Evolutionary conservation across 2,329 filamentous ascomycete genomes (phyloP), one percentile per base, ranked within the genome.

Genomic region (Gaeumannomyces tritici): DNA sequence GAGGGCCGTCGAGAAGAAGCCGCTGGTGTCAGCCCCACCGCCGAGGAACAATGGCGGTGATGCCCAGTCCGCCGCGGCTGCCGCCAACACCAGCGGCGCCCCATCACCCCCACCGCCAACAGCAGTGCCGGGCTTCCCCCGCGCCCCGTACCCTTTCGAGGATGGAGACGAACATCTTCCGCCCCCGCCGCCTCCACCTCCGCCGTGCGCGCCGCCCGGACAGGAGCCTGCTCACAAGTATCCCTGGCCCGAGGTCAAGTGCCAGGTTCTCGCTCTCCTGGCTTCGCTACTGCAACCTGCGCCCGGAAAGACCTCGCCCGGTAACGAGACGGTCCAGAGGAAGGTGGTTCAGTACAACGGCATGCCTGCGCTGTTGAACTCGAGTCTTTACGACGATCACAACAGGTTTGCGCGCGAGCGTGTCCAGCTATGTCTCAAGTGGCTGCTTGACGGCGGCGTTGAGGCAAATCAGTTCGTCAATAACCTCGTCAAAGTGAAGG

Each of bases 331-430:
- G 11, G 93, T 97, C 0, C 93, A 98, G 74, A 86, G 89, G 68
- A 93, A 97, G 72, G 90, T 98, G 65, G 85, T 96, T 57, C 83
- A 87, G 59, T 85, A 93, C 69, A 90, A 91, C 66, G 93, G 93
- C 55, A 89, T 98, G 56, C 90, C 96, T 67, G 88, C 90, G 0
- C 82, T 98, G 26, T 83, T 97, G 21, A 92, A 92, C 70, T 96
- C 92, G 74, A 97, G 92, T 69, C 84, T 87, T 35, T 95, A 95
- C 71, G 93, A 98, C 71, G 91, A 93, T 68, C 87, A 96, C 75
- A 97, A 97, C 70, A 91, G 92, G 0, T 97, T 93, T 71, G 93
- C 96, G 66, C 91, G 93, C 69, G 93, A 98, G 73, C 90, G 93
- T 66, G 90, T 91, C 3, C 91, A 93, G 60, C 87, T 96, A 72